Conservation (phyloP, 2,329 filamentous ascomycete genomes). For the Paradendryphiella salina region DNA sequence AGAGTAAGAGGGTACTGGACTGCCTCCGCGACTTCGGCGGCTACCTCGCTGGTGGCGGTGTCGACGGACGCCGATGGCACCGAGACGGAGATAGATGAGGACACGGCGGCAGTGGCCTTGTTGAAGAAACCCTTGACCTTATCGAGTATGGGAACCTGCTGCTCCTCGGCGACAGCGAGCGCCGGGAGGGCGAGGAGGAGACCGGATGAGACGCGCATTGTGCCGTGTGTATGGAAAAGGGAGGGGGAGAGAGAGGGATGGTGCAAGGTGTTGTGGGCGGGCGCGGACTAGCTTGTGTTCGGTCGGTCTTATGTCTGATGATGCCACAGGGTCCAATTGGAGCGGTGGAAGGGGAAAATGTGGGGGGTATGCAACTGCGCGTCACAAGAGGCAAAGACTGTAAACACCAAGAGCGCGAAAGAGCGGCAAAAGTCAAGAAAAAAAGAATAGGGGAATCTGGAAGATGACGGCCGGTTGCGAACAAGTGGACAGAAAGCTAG, state of each 20-base stretch:
- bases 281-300: conserved; percentile 9
- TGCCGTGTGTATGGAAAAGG: conserved; percentile 7
- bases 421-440: conserved; percentile 7
- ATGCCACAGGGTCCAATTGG: conserved; percentile 29
- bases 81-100: conserved; percentile 53
- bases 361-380: conserved; percentile 21
- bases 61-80: conserved; percentile 47
- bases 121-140: conserved; percentile 60
- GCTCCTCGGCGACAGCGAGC: conserved; percentile 58
- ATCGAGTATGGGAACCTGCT: conserved; percentile 65
- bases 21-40: conserved; percentile 56
- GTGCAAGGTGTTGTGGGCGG: conserved; percentile 12
- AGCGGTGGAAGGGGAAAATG: conserved; percentile 18
- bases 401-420: conserved; percentile 12
- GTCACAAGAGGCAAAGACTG: conserved; percentile 9
- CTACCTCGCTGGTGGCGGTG: conserved; percentile 56
- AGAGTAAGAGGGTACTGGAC: conserved; percentile 65
- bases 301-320: conserved; percentile 24
- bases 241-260: neutral
- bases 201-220: conserved; percentile 58
- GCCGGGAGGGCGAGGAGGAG: conserved; percentile 58
- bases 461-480: neutral
- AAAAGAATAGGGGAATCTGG: neutral
- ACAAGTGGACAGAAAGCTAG: conserved; percentile 1
- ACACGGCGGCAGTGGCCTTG: conserved; percentile 59